Percentiles rank a stretch among this genome's conserved stretches.
These are phyloP conservation scores for Acer campestre DNA, from an alignment of 345 rosid species.

Conservation along the genomic window DNA sequence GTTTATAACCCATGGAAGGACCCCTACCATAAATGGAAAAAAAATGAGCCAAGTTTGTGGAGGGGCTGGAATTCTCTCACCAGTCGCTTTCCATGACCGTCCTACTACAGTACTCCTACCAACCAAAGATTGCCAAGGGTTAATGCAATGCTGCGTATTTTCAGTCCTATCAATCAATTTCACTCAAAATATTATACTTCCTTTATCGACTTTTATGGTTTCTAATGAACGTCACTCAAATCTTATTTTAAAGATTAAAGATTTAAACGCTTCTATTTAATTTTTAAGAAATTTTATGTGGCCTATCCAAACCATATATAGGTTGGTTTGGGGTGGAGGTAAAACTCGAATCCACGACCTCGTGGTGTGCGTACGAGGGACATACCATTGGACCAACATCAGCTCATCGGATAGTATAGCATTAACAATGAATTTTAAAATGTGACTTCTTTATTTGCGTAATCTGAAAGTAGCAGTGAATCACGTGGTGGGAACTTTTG, in stretches of 20 bases:
- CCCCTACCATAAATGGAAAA: neutral
- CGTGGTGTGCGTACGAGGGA: too few relatives aligned
- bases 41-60: neutral
- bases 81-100: neutral
- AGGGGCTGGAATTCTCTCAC: neutral
- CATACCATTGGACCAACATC: too few relatives aligned
- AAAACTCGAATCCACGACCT: too few relatives aligned
- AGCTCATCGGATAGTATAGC: too few relatives aligned
- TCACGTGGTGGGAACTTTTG: constrained; percentile 10
- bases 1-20: neutral
- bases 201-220: neutral
- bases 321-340: too few relatives aligned
- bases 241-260: too few relatives aligned
- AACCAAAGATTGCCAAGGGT: neutral
- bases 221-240: neutral
- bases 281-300: too few relatives aligned
- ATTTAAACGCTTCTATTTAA: too few relatives aligned
- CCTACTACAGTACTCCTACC: neutral
- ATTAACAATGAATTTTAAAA: neutral
- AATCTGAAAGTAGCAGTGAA: neutral
- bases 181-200: too few relatives aligned
- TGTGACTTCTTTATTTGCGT: neutral
- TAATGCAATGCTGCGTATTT: neutral
- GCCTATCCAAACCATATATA: too few relatives aligned
- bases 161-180: neutral